These are phyloP conservation scores for Ceratocystis cubensis DNA, from an alignment of 2,329 filamentous ascomycete genomes.

Conservation along the genomic window DNA sequence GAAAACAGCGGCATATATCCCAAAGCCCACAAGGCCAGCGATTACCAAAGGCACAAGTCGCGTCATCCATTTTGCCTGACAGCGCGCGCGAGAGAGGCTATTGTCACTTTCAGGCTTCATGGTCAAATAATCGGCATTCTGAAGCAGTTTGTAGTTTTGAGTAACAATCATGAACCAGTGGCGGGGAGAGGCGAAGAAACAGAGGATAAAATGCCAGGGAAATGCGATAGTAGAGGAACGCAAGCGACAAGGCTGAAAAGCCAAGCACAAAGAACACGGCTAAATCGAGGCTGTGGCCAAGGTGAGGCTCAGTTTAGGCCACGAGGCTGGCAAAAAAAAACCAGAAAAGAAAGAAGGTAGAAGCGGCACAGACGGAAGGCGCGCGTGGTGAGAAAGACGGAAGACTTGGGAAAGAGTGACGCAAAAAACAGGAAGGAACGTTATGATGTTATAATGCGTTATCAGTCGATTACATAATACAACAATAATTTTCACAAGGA, in stretches of 20 bases:
- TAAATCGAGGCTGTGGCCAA: background rate
- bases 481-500: too few species aligned
- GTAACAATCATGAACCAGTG: slow-evolving; percentile 11
- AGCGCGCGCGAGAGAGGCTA: slow-evolving; percentile 27
- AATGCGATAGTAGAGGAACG: background rate
- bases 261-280: background rate
- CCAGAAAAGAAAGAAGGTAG: background rate
- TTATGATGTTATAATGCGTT: too few species aligned
- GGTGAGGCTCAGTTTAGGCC: background rate
- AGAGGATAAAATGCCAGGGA: background rate
- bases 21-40: slow-evolving; percentile 52
- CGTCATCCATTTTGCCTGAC: slow-evolving; percentile 38
- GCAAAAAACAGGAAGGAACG: too few species aligned
- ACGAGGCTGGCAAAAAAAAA: background rate
- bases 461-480: too few species aligned
- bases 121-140: slow-evolving; percentile 17
- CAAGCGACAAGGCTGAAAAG: background rate
- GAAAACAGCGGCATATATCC: slow-evolving; percentile 42
- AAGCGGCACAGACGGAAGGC: background rate
- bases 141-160: slow-evolving; percentile 18
- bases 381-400: too few species aligned
- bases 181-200: background rate
- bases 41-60: slow-evolving; percentile 60
- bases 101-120: slow-evolving; percentile 17
- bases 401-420: too few species aligned